These are phyloP conservation scores for Catunica adiposa DNA, from an alignment of 2,329 filamentous ascomycete species.

Conservation along the genomic window DNA sequence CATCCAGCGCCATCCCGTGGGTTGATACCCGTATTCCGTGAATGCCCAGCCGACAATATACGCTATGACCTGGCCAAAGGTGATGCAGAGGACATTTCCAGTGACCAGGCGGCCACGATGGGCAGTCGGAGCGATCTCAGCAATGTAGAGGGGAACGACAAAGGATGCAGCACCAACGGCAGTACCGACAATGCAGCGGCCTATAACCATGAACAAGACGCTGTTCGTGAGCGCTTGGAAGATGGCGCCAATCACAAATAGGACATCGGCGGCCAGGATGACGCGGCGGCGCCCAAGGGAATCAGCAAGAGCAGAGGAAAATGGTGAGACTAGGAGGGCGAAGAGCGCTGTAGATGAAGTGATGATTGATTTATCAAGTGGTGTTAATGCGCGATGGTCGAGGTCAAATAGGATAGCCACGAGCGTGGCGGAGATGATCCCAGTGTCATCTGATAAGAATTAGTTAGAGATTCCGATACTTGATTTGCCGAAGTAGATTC, in stretches of 20 bases:
- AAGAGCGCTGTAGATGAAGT: conserved; percentile 53
- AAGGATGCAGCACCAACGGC: conserved; percentile 65
- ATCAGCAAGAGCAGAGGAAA: conserved; percentile 49
- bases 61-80: conserved; percentile 73
- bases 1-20: conserved; percentile 74
- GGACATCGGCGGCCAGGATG: conserved; percentile 44
- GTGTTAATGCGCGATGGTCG: conserved; percentile 37
- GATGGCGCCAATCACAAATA: conserved; percentile 53
- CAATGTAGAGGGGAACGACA: conserved; percentile 75
- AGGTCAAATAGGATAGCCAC: conserved; percentile 46
- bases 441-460: conserved; percentile 38
- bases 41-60: conserved; percentile 73
- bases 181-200: conserved; percentile 51
- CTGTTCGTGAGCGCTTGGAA: conserved; percentile 42
- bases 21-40: conserved; percentile 32
- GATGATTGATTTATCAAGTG: conserved; percentile 52
- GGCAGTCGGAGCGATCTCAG: conserved; percentile 63
- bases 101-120: conserved; percentile 69
- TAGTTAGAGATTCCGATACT: background rate
- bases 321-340: conserved; percentile 46
- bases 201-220: conserved; percentile 48
- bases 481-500: no score
- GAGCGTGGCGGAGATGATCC: conserved; percentile 52
- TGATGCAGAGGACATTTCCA: conserved; percentile 67
- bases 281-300: conserved; percentile 43